phyloP scores from a whole-genome alignment of 345 rosid species.

The Barbarea vulgaris region DNA sequence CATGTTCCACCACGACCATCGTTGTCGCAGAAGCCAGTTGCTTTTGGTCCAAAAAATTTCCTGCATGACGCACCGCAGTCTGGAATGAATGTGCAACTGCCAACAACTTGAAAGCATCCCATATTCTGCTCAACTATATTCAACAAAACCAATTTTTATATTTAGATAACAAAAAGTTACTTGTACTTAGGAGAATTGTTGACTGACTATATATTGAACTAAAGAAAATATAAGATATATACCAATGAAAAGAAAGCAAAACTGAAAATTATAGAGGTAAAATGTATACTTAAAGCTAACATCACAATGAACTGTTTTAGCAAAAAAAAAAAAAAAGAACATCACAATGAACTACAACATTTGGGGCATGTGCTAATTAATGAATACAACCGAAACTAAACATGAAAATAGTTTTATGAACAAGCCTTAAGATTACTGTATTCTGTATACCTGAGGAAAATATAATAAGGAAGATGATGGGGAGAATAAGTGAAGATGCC shows the following conservation, averaged over 20 bases:
- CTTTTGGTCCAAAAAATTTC: not conserved
- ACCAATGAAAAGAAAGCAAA: not conserved
- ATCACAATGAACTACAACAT: not conserved
- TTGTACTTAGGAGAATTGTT: not conserved
- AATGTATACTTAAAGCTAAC: not conserved
- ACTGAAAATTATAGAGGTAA: not conserved
- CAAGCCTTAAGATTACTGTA: not conserved
- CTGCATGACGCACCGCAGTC: not conserved
- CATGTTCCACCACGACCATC: not conserved
- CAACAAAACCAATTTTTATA: not conserved
- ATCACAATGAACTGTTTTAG: too few relatives aligned
- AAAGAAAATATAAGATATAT: not conserved
- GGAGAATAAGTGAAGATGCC: not conserved
- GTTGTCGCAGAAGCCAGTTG: not conserved
- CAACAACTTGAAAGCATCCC: not conserved
- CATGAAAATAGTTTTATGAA: not conserved
- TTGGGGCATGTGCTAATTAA: not conserved
- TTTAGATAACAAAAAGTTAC: not conserved
- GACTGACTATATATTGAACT: not conserved
- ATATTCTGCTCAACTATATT: not conserved
- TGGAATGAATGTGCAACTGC: not conserved
- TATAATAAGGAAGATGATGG: constrained; percentile 21
- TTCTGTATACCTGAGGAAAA: constrained; percentile 11
- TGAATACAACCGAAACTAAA: not conserved
- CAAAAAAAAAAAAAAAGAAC: too few relatives aligned